phyloP scores from a whole-genome alignment of 768 basidiomycete species.

The Collybia sordida region DNA sequence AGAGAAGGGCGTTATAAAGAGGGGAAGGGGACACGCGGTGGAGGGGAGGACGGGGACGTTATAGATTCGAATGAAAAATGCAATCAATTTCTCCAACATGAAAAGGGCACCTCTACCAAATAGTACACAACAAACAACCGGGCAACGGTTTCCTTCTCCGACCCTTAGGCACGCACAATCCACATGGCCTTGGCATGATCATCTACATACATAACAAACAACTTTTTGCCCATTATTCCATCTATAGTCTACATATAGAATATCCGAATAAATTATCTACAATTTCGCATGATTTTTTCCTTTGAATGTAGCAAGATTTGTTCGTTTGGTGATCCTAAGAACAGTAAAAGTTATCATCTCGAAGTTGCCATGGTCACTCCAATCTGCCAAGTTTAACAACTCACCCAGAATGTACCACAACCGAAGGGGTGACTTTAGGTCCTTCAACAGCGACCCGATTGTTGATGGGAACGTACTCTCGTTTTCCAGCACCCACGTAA shows the following conservation, averaged over 20 bases:
- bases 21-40: conserved; percentile 24
- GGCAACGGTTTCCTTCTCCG: conserved; percentile 1
- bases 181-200: too few relatives aligned
- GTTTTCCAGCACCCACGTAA: conserved; percentile 73
- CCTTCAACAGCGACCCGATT: conserved; percentile 58
- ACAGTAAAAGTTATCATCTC: background rate
- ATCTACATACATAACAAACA: background rate
- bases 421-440: conserved; percentile 56
- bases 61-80: conserved; percentile 8
- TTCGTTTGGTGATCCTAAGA: conserved; percentile 64
- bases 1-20: conserved; percentile 26
- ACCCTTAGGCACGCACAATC: too few relatives aligned
- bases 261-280: conserved; percentile 20
- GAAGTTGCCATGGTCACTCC: conserved; percentile 37
- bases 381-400: conserved; percentile 29
- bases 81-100: background rate
- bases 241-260: background rate
- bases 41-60: conserved; percentile 21
- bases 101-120: background rate
- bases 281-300: conserved; percentile 48
- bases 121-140: background rate
- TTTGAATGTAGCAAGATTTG: conserved; percentile 60
- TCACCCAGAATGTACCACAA: conserved; percentile 75
- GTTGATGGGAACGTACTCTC: conserved; percentile 71
- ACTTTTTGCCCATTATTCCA: conserved; percentile 4